phyloP scores from a whole-genome alignment of 495 filamentous ascomycete species.

The Neurospora sp. region DNA sequence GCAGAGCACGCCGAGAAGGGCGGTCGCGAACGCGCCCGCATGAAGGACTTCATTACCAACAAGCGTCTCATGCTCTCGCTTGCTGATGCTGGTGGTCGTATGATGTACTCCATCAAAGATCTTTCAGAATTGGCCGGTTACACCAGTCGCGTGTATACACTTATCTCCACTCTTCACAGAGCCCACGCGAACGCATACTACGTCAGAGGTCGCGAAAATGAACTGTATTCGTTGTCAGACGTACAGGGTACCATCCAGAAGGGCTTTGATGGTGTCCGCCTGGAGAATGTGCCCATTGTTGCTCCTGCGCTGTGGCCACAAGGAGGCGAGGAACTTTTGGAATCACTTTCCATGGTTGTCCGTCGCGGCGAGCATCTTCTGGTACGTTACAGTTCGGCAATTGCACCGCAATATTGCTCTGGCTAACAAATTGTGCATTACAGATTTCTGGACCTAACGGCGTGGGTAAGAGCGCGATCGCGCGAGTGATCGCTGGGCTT shows the following conservation, averaged over 20 bases:
- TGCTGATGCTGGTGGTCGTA: conserved; percentile 89
- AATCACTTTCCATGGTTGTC: conserved; percentile 77
- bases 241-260: conserved; percentile 86
- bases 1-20: conserved; percentile 28
- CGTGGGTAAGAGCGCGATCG: conserved; percentile 83
- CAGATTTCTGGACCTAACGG: conserved; percentile 89
- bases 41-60: conserved; percentile 99
- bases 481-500: conserved; percentile 81
- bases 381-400: conserved; percentile 12
- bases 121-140: conserved; percentile 91
- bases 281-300: conserved; percentile 90
- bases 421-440: not conserved
- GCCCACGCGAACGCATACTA: conserved; percentile 87
- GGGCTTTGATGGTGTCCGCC: conserved; percentile 86
- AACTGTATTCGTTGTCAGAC: conserved; percentile 80
- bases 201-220: conserved; percentile 55
- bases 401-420: not conserved
- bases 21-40: conserved; percentile 67
- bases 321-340: conserved; percentile 84
- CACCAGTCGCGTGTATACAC: conserved; percentile 89
- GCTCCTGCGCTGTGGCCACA: conserved; percentile 74
- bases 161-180: conserved; percentile 88
- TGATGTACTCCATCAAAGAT: conserved; percentile 99
- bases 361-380: conserved; percentile 85
- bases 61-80: conserved; percentile 97